These are phyloP conservation scores for Fusarium veterinarium DNA, from an alignment of 2,329 filamentous ascomycete species.

Conservation along the genomic window DNA sequence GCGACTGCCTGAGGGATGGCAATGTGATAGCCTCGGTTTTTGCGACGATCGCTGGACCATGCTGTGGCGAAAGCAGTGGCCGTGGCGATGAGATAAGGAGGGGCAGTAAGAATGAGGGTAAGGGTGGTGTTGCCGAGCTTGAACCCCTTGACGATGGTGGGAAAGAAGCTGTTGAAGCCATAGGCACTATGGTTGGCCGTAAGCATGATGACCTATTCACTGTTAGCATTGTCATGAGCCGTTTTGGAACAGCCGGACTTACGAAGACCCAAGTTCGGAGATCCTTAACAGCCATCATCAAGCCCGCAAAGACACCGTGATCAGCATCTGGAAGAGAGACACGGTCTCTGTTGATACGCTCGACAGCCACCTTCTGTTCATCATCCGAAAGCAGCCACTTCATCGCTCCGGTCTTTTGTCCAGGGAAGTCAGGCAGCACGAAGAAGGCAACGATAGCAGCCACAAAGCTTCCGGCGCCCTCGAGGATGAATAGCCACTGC, in stretches of 20 bases:
- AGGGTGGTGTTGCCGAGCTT: conserved; percentile 5
- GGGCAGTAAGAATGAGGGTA: background rate
- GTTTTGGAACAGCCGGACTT: background rate
- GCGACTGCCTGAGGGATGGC: conserved; percentile 25
- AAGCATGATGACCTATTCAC: background rate
- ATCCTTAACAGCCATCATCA: conserved; percentile 40
- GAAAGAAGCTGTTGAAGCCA: conserved; percentile 19
- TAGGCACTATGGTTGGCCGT: conserved; percentile 9
- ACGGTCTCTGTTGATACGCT: conserved; percentile 39
- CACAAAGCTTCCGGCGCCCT: conserved; percentile 41
- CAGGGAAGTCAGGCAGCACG: conserved; percentile 39
- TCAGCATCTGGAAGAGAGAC: conserved; percentile 40
- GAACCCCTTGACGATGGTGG: background rate
- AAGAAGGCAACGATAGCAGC: conserved; percentile 35
- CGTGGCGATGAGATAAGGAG: conserved; percentile 1
- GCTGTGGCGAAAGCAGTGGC: conserved; percentile 29
- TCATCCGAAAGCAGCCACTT: conserved; percentile 41
- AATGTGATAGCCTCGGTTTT: conserved; percentile 40
- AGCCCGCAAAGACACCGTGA: conserved; percentile 33
- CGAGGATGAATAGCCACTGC: conserved; percentile 56
- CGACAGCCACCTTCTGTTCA: conserved; percentile 39
- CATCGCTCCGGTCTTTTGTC: conserved; percentile 39
- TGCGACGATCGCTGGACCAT: conserved; percentile 34
- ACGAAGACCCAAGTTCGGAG: conserved; percentile 42
- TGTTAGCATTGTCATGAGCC: fast-evolving